Percentiles rank a stretch among this genome's conserved stretches.
These are phyloP conservation scores for Spathaspora arborariae DNA, from an alignment of 805 yeast species.

Conservation along the genomic window DNA sequence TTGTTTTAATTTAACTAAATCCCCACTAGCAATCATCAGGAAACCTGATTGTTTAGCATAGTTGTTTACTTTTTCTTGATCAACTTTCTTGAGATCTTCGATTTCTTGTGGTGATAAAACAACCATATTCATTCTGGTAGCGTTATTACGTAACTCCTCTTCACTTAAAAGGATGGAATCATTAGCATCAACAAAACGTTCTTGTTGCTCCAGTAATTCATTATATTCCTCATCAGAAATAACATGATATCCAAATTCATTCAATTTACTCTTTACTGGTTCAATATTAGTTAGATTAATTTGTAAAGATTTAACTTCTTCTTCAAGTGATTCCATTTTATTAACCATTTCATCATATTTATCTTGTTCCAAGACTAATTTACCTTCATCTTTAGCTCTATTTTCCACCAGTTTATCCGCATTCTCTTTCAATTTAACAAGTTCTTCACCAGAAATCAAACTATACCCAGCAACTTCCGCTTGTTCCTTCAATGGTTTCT, in stretches of 20 bases:
- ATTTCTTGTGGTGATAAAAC: slow-evolving; percentile 19
- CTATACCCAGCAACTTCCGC: slow-evolving; percentile 8
- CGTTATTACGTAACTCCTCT: slow-evolving; percentile 24
- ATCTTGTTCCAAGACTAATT: slow-evolving; percentile 12
- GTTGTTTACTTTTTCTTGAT: slow-evolving; percentile 14
- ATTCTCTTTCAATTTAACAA: slow-evolving; percentile 8
- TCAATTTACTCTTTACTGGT: background rate
- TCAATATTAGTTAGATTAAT: background rate
- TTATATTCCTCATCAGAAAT: slow-evolving; percentile 11
- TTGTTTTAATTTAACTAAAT: slow-evolving; percentile 21
- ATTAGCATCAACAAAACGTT: slow-evolving; percentile 16
- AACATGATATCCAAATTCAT: slow-evolving; percentile 39
- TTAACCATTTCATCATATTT: slow-evolving; percentile 10
- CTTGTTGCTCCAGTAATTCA: slow-evolving; percentile 1
- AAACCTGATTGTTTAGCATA: slow-evolving; percentile 18
- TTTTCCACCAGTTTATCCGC: slow-evolving; percentile 11
- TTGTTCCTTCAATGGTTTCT: slow-evolving; percentile 4
- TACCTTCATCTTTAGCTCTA: slow-evolving; percentile 11
- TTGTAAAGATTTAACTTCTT: background rate
- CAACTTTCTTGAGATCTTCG: slow-evolving; percentile 12
- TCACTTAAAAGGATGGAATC: slow-evolving; percentile 24
- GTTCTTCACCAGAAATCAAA: slow-evolving; percentile 12
- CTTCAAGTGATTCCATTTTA: slow-evolving; percentile 2
- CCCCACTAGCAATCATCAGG: slow-evolving; percentile 25
- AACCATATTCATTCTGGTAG: slow-evolving; percentile 22